These are phyloP conservation scores for Quercus dentata DNA, from an alignment of 306 rosid species.

Conservation along the genomic window DNA sequence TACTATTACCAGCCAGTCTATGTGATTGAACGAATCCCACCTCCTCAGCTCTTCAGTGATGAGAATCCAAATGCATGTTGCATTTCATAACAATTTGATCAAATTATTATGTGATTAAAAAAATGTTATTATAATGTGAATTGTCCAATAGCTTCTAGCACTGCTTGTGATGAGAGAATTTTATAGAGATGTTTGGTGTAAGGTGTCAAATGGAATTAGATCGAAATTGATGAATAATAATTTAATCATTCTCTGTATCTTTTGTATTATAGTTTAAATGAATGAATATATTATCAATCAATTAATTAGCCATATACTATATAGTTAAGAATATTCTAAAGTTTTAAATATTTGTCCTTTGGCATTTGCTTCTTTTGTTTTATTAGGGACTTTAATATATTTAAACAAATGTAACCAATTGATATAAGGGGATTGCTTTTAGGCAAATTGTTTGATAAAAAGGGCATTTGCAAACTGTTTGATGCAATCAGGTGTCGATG, in stretches of 20 bases:
- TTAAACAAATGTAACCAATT: not conserved
- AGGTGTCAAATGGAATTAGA: conserved; percentile 16
- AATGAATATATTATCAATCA: not conserved
- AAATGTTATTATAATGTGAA: not conserved
- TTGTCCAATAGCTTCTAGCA: not conserved
- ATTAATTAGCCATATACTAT: not conserved
- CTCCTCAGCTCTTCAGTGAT: conserved; percentile 93
- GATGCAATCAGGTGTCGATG: not conserved
- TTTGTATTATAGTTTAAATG: not conserved
- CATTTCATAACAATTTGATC: conserved; percentile 42
- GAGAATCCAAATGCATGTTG: conserved; percentile 95
- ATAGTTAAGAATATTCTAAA: not conserved
- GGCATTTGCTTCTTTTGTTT: not conserved
- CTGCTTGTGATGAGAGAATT: conserved; percentile 13
- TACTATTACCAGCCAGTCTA: conserved; percentile 66
- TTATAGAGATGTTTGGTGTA: conserved; percentile 35
- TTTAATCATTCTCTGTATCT: conserved; percentile 29
- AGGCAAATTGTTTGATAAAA: not conserved
- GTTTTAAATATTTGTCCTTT: not conserved
- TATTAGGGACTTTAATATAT: not conserved
- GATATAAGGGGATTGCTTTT: conserved; percentile 13
- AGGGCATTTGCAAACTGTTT: not conserved
- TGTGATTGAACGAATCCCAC: conserved; percentile 66
- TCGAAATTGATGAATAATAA: conserved; percentile 19
- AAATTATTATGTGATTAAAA: not conserved